Evolutionary conservation across 2,329 filamentous ascomycete genomes (phyloP), one percentile per base, ranked within the genome.

Genomic region (Colletotrichum horii): DNA sequence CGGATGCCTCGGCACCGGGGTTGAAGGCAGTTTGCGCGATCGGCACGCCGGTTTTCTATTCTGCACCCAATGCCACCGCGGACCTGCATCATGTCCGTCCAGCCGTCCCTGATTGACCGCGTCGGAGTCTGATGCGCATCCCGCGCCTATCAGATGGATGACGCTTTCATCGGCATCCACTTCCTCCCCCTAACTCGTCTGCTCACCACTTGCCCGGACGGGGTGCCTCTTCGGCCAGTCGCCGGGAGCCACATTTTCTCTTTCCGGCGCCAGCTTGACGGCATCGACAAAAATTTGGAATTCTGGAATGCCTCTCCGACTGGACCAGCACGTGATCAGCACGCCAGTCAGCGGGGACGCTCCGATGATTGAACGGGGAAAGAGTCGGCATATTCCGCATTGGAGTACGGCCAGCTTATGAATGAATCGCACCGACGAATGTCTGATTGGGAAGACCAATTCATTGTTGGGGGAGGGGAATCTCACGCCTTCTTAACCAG

Each of bases 11-110:
- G 70, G 74, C 74, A 76, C 22, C 58, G 48, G 43, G 70, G n/a
- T 52, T 26, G n/a, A 30, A 73, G n/a, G n/a, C 16, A 24, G 11
- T 69, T 52, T 36, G 5, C 28, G 61, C 48, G 74, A 74, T 69
- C 70, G 65, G 56, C 73, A n/a, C 22, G 28, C 58, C 56, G 65
- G 9, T 26, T 65, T 69, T 60, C 30, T 58, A 43, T 69, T 55
- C 22, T 34, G 36, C 56, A 24, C 66, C 66, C 55, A 61, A 28
- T 15, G 22, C 58, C 65, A 28, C 61, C 28, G 58, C 58, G 70
- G 74, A 74, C 74, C 70, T 76, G 70, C 70, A 76, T 76, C 56
- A 43, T 55, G 65, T 75, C 58, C 48, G 62, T 65, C 48, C 65
- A 64, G 34, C 34, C 36, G 48, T 75, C 48, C 64, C 64, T 73